Percentiles rank a stretch among this genome's conserved stretches.
phyloP scores from a whole-genome alignment of 805 yeast species.

The Saccharomycodes ludwigii region DNA sequence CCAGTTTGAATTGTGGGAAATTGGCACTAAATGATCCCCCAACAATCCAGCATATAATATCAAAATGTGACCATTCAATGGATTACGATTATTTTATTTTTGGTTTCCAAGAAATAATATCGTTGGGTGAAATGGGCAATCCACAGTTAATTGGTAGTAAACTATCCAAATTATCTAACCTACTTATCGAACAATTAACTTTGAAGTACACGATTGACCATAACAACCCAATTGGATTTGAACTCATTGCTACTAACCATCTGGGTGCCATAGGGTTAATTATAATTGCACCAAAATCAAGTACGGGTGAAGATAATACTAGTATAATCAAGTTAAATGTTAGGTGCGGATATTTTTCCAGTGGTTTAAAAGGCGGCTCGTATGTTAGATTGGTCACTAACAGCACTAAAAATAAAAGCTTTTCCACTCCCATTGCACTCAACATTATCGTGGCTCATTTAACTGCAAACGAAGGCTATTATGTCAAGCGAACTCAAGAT shows the following conservation, averaged over 20 bases:
- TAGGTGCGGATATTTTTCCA: slow-evolving; percentile 45
- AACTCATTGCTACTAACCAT: slow-evolving; percentile 31
- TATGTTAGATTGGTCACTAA: slow-evolving; percentile 36
- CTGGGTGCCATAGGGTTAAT: slow-evolving; percentile 49
- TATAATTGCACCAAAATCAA: slow-evolving; percentile 30
- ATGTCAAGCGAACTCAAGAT: slow-evolving; percentile 41
- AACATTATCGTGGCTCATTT: slow-evolving; percentile 66
- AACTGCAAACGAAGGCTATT: slow-evolving; percentile 63
- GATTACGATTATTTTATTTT: slow-evolving; percentile 37
- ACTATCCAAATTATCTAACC: slow-evolving; percentile 26
- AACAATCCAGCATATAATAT: too few relatives aligned
- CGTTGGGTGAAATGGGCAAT: slow-evolving; percentile 43
- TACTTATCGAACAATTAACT: slow-evolving; percentile 25
- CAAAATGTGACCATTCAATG: too few relatives aligned
- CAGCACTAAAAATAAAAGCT: slow-evolving; percentile 9
- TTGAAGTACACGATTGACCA: slow-evolving; percentile 24
- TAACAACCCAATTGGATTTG: slow-evolving; percentile 20
- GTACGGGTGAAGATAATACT: slow-evolving; percentile 20
- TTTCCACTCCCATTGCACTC: too few relatives aligned
- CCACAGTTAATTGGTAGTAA: slow-evolving; percentile 24
- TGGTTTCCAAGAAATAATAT: slow-evolving; percentile 56
- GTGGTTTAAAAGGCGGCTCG: slow-evolving; percentile 67
- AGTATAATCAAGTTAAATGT: slow-evolving; percentile 18
- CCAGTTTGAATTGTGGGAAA: slow-evolving; percentile 2
- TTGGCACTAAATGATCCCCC: too few relatives aligned